Conservation (phyloP, 2,329 filamentous ascomycete genomes). For the Clonostachys byssicola region DNA sequence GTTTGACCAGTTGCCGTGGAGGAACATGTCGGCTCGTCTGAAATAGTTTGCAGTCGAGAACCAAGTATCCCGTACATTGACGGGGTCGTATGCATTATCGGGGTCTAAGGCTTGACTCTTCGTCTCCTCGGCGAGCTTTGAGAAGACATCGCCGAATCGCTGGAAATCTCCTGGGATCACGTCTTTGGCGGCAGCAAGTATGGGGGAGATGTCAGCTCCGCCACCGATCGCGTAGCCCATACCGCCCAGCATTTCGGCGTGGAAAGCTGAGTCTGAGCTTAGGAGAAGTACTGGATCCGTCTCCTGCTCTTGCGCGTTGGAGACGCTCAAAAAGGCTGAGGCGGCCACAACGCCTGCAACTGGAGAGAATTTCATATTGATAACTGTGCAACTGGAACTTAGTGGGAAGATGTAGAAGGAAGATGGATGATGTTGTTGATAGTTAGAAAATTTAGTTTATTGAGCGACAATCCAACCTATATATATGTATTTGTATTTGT, state of each 20-base stretch:
- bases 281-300: slow-evolving; percentile 3
- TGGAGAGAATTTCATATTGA: too few relatives aligned
- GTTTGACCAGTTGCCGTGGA: slow-evolving; percentile 32
- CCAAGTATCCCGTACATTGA: slow-evolving; percentile 4
- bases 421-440: too few relatives aligned
- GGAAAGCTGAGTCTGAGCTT: slow-evolving; percentile 4
- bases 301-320: too few relatives aligned
- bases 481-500: too few relatives aligned
- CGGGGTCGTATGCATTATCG: slow-evolving; percentile 1
- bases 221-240: slow-evolving; percentile 1
- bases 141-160: slow-evolving; percentile 4
- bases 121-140: slow-evolving; percentile 5
- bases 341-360: too few relatives aligned
- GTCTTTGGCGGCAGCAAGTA: slow-evolving; percentile 5
- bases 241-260: slow-evolving; percentile 4
- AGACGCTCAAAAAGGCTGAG: too few relatives aligned
- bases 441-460: too few relatives aligned
- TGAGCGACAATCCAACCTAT: too few relatives aligned
- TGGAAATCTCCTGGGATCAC: slow-evolving; percentile 7
- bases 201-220: slow-evolving; percentile 2
- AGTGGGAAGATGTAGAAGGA: too few relatives aligned
- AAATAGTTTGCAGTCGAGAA: slow-evolving; percentile 31
- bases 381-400: too few relatives aligned
- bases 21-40: slow-evolving; percentile 33
- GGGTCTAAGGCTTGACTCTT: slow-evolving; percentile 3